Conservation (phyloP, 495 filamentous ascomycete species). For the Mycothermus thermophilus region DNA sequence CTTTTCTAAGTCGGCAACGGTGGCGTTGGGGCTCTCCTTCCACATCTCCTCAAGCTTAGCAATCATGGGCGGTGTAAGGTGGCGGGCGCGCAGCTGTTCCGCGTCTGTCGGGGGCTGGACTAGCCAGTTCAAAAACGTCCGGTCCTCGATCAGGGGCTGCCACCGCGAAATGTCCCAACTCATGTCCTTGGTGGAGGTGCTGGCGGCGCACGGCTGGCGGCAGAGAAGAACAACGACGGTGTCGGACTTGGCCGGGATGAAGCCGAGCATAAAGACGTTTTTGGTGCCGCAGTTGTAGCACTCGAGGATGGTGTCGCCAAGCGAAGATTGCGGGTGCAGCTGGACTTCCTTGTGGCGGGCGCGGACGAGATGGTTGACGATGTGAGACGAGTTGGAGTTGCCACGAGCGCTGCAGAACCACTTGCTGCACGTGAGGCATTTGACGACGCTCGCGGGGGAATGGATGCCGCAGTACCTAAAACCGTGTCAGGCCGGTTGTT, state of each 20-base stretch:
- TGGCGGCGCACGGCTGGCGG: constrained; percentile 88
- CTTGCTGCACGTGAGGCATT: constrained; percentile 88
- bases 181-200: constrained; percentile 98
- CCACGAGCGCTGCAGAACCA: constrained; percentile 99
- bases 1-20: constrained; percentile 86
- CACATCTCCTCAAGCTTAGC: constrained; percentile 97
- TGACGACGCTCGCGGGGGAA: constrained; percentile 85
- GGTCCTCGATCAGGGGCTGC: constrained; percentile 95
- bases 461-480: constrained; percentile 98
- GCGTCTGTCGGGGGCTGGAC: constrained; percentile 81
- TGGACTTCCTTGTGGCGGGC: constrained; percentile 98
- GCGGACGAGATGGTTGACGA: constrained; percentile 95
- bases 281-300: constrained; percentile 99
- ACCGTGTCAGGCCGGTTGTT: too few species aligned
- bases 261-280: constrained; percentile 97
- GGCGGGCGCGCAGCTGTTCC: constrained; percentile 88
- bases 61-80: constrained; percentile 89
- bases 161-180: constrained; percentile 98
- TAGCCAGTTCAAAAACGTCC: constrained; percentile 89
- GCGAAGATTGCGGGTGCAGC: constrained; percentile 83
- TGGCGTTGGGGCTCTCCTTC: constrained; percentile 89
- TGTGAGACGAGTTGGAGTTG: constrained; percentile 92
- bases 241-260: constrained; percentile 98
- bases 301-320: constrained; percentile 93
- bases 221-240: constrained; percentile 95